Conservation (phyloP, 1,284 basidiomycete genomes). For the Cutaneotrichosporon sp. region DNA sequence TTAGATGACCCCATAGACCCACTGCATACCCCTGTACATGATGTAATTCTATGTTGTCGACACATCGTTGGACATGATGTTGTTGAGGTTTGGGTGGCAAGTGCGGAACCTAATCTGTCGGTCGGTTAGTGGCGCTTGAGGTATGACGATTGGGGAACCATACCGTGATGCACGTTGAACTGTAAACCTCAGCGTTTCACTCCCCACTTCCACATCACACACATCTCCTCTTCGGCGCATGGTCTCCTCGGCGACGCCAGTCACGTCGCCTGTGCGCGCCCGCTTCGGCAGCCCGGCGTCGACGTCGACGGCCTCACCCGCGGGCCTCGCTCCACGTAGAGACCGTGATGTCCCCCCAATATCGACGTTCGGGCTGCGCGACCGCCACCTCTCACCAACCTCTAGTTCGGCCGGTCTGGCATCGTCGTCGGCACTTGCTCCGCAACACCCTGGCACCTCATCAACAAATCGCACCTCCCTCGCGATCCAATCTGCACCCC, state of each 20-base stretch:
- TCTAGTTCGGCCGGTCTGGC: neutral
- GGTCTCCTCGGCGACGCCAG: constrained; percentile 4
- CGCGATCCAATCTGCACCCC: neutral
- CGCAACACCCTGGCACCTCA: neutral
- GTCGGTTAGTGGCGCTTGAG: neutral
- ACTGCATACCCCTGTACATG: neutral
- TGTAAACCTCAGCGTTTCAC: neutral
- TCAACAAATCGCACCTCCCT: neutral
- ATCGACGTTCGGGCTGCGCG: neutral
- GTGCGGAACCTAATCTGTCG: neutral
- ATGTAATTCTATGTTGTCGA: constrained; percentile 5
- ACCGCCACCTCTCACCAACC: neutral
- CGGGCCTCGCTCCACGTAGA: neutral
- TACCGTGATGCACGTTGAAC: too few species aligned
- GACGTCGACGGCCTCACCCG: neutral
- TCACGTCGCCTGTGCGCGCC: constrained; percentile 1
- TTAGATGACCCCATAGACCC: neutral
- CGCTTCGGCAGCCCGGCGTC: constrained; percentile 8
- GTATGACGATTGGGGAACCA: neutral
- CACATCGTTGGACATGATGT: neutral
- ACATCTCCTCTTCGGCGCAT: neutral
- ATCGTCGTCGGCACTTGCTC: neutral
- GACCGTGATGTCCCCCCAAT: neutral
- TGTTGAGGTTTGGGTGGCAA: neutral
- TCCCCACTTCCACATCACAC: neutral